phyloP scores from a whole-genome alignment of 2,329 filamentous ascomycete species.

The Mycosphaerella arachidis region DNA sequence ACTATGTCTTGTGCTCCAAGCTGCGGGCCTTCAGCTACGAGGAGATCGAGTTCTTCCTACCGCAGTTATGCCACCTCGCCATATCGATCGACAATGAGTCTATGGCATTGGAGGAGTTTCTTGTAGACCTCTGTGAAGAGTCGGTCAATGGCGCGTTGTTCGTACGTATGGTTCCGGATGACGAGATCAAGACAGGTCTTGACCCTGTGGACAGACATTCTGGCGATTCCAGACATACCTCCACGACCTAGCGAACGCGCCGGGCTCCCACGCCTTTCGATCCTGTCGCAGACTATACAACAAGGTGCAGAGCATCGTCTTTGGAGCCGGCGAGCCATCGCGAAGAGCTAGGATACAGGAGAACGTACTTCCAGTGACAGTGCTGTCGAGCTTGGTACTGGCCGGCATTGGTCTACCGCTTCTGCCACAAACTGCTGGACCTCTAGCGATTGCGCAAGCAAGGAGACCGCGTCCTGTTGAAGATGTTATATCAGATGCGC shows the following conservation, averaged over 20 bases:
- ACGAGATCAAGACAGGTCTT: not conserved
- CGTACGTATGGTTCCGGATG: constrained; percentile 49
- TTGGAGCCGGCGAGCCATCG: constrained; percentile 66
- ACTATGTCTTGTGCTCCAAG: constrained; percentile 85
- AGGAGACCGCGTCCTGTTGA: constrained; percentile 64
- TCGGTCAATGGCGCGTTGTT: constrained; percentile 78
- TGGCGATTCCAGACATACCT: constrained; percentile 88
- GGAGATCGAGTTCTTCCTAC: constrained; percentile 89
- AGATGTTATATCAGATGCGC: constrained; percentile 58
- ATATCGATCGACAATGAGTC: constrained; percentile 87
- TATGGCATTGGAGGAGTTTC: constrained; percentile 84
- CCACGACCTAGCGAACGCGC: constrained; percentile 71
- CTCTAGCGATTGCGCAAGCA: constrained; percentile 75
- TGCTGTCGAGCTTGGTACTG: constrained; percentile 74
- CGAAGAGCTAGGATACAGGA: constrained; percentile 73
- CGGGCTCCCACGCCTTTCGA: constrained; percentile 72
- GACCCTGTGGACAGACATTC: constrained; percentile 59
- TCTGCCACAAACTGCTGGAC: constrained; percentile 72
- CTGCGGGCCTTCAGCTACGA: constrained; percentile 84
- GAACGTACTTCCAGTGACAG: constrained; percentile 73
- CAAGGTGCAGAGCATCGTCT: constrained; percentile 82
- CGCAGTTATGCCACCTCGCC: constrained; percentile 78
- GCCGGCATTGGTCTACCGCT: constrained; percentile 71
- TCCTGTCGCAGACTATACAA: constrained; percentile 82
- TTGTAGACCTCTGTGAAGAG: constrained; percentile 80